Evolutionary conservation across 2,329 filamentous ascomycete species (phyloP), one percentile per base, ranked within the genome.

Genomic region (Metarhizium guizhouense): DNA sequence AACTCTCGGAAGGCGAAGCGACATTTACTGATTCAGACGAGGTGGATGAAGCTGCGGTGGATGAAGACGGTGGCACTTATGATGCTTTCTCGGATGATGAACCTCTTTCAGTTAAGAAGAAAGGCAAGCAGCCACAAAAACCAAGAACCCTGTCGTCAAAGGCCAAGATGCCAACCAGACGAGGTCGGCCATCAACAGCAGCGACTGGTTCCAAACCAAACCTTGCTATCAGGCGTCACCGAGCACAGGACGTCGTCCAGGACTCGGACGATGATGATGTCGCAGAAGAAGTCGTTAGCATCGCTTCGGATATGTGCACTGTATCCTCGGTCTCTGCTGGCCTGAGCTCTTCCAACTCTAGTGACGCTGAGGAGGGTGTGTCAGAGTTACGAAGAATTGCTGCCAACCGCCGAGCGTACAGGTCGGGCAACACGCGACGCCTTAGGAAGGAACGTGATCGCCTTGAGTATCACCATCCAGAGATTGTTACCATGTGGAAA

Each of bases 401-500:
- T 4, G 55, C 54, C 7, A 59, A 58, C 5, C 71, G 71, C 29
- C 75, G 71, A 20, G 72, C 65, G 4, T 74, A 65, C 59, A 59
- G 70, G 51, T 47, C 54, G 3, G 65, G 60, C 40, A 66, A 65
- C 51, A 62, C 51, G 47, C 52, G 59, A 10, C 67, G 71, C 18
- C 30, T 58, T 34, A 65, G 67, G 60, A 72, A 64, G 38, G 76
- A 88, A 70, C 82, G 90, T 53, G 72, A 75, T 54, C 85, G 86
- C 59, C 81, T 96, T 2, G 89, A 92, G 62, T 69, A 73, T 20
- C 77, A 87, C 52, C 94, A 99, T 67, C 92, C 93, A 0, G 81
- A 85, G 54, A 80, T 99, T 45, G 76, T 73, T 47, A 89, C 85
- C 0, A 95, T 97, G 89, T 99, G 94, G 94, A 70, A 81, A 3